A percentile compares a stretch with the other conserved stretches of the same genome.
These are phyloP conservation scores for Sinapis alba DNA, from an alignment of 441 rosid species.

Conservation along the genomic window DNA sequence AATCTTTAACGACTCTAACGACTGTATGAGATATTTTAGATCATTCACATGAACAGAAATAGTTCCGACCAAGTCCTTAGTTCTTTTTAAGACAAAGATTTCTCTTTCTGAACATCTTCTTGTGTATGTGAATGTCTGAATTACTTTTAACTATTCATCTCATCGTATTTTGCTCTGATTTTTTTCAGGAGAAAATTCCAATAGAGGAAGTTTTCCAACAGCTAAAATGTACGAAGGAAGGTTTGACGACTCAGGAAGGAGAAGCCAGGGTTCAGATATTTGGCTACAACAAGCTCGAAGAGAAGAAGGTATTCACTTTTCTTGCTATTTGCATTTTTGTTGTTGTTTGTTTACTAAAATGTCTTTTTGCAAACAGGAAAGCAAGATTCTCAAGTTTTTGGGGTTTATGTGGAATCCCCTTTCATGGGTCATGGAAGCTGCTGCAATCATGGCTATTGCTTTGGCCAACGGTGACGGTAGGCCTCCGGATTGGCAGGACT, in stretches of 20 bases:
- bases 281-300: conserved; percentile 66
- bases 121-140: too few relatives aligned
- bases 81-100: conserved; percentile 32
- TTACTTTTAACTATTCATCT: too few relatives aligned
- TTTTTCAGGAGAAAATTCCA: conserved; percentile 56
- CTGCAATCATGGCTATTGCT: conserved; percentile 93
- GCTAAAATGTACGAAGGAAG: conserved; percentile 57
- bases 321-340: too few relatives aligned
- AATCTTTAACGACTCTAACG: neutral
- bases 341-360: too few relatives aligned
- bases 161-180: neutral
- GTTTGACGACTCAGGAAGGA: conserved; percentile 53
- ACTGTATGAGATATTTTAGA: neutral
- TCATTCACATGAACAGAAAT: neutral
- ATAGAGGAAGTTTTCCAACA: conserved; percentile 64
- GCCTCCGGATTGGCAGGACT: conserved; percentile 96
- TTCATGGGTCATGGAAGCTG: conserved; percentile 96
- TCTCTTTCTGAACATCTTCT: conserved; percentile 4
- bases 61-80: conserved; percentile 6
- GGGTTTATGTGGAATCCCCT: conserved; percentile 98
- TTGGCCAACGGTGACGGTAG: conserved; percentile 74
- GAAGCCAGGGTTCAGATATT: conserved; percentile 49
- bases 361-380: too few relatives aligned
- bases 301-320: conserved; percentile 68
- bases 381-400: conserved; percentile 82